phyloP scores from a whole-genome alignment of 352 stramenopile genomes.

The Phytopythium ostracodes region DNA sequence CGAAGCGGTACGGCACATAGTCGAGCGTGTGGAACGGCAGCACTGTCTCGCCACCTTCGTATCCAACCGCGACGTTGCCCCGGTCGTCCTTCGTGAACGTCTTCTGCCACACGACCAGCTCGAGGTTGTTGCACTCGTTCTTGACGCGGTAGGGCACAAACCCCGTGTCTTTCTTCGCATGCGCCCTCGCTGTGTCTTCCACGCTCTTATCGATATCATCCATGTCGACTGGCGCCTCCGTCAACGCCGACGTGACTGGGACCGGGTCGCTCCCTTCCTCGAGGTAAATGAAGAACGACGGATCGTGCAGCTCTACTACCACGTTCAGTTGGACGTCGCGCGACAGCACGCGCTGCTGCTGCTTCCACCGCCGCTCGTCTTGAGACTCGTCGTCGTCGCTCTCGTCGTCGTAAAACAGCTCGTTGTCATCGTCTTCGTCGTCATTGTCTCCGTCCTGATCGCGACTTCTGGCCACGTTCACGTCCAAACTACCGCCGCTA shows the following conservation, averaged over 20 bases:
- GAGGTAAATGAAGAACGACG: slow-evolving; percentile 64
- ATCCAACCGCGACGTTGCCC: slow-evolving; percentile 37
- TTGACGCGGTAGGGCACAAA: slow-evolving; percentile 81
- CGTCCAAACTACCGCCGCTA: background rate
- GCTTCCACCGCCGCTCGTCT: background rate
- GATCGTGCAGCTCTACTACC: slow-evolving; percentile 74
- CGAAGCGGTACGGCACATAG: slow-evolving; percentile 75
- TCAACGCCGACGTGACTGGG: slow-evolving; percentile 8
- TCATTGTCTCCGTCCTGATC: slow-evolving; percentile 14
- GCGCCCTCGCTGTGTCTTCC: background rate
- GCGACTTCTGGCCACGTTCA: background rate
- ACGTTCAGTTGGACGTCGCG: slow-evolving; percentile 64
- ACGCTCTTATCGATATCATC: slow-evolving; percentile 16
- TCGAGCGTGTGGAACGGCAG: slow-evolving; percentile 77
- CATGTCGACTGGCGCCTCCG: slow-evolving; percentile 9
- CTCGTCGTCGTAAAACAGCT: slow-evolving; percentile 33
- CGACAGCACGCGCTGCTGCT: slow-evolving; percentile 24
- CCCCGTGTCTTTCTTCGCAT: slow-evolving; percentile 7
- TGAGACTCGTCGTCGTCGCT: slow-evolving; percentile 28
- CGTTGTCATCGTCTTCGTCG: slow-evolving; percentile 25
- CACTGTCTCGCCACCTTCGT: slow-evolving; percentile 63
- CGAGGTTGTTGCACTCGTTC: slow-evolving; percentile 77
- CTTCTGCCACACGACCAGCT: slow-evolving; percentile 81
- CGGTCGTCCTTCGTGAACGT: slow-evolving; percentile 51
- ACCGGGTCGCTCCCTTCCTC: slow-evolving; percentile 32